phyloP scores from a whole-genome alignment of 2,329 filamentous ascomycete genomes.

The Aureobasidium sp. region DNA sequence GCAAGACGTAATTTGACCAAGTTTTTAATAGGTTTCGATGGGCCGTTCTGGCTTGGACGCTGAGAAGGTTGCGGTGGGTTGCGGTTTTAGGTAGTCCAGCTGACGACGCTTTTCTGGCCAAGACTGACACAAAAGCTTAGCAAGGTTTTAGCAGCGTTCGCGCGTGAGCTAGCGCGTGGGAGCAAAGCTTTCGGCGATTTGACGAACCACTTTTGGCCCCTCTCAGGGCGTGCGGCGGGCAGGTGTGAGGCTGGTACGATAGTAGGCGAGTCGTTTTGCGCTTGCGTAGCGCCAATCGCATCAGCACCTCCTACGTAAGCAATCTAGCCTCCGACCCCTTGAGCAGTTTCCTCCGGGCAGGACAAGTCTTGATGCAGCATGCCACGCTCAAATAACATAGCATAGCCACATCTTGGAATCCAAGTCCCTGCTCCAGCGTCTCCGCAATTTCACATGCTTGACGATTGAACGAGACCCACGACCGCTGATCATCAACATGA shows the following conservation, averaged over 20 bases:
- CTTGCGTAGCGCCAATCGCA: not conserved
- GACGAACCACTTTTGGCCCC: not conserved
- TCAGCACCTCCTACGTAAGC: not conserved
- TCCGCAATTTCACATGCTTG: slow-evolving; percentile 11
- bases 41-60: not conserved
- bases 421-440: not conserved
- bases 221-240: not conserved
- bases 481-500: not conserved
- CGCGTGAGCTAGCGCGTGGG: not conserved
- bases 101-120: not conserved
- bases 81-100: not conserved
- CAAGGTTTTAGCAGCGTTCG: not conserved
- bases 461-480: not conserved
- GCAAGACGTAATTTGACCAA: not conserved
- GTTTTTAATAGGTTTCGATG: not conserved
- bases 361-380: not conserved
- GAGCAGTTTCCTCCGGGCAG: not conserved
- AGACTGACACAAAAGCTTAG: not conserved
- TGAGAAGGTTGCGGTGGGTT: not conserved
- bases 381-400: not conserved
- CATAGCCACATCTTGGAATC: not conserved
- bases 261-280: slow-evolving; percentile 3
- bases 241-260: not conserved
- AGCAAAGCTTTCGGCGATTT: not conserved
- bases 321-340: not conserved